A percentile compares a stretch with the other conserved stretches of the same genome.
Evolutionary conservation across 768 basidiomycete species (phyloP).

Genomic region (Trametes coccinea): DNA sequence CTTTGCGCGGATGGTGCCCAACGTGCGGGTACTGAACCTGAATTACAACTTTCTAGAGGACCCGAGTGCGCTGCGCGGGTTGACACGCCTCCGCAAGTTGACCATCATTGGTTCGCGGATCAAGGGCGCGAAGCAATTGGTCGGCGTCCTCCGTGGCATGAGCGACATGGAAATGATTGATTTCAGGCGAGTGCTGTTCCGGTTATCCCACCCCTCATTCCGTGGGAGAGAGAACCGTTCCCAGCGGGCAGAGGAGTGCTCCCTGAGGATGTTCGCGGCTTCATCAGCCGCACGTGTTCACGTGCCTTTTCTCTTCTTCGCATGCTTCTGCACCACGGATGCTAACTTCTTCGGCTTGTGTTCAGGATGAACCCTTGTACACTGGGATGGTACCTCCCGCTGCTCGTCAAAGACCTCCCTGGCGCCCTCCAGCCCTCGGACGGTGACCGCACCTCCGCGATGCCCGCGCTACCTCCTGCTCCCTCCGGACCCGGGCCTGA

Average conservation of each 20-base stretch:
- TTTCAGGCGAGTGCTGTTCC: conserved; percentile 60
- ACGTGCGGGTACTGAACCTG: conserved; percentile 87
- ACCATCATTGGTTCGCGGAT: conserved; percentile 84
- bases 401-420: conserved; percentile 70
- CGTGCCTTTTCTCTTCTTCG: neutral
- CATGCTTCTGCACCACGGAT: neutral
- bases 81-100: conserved; percentile 77
- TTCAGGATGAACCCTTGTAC: conserved; percentile 94
- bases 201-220: neutral
- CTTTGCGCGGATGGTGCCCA: conserved; percentile 69
- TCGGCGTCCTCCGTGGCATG: conserved; percentile 71
- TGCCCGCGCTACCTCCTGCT: conserved; percentile 2
- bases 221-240: neutral
- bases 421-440: conserved; percentile 64
- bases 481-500: too few species aligned
- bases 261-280: neutral
- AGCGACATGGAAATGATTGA: conserved; percentile 86
- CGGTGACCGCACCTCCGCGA: conserved; percentile 24
- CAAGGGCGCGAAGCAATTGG: conserved; percentile 70
- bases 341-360: neutral
- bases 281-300: conserved; percentile 7
- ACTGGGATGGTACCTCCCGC: conserved; percentile 91
- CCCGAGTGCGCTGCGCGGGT: conserved; percentile 61
- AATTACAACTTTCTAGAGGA: conserved; percentile 97
- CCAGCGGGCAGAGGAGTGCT: neutral